Conservation (phyloP, 169 alveolate genomes). For the Babesia divergens region DNA sequence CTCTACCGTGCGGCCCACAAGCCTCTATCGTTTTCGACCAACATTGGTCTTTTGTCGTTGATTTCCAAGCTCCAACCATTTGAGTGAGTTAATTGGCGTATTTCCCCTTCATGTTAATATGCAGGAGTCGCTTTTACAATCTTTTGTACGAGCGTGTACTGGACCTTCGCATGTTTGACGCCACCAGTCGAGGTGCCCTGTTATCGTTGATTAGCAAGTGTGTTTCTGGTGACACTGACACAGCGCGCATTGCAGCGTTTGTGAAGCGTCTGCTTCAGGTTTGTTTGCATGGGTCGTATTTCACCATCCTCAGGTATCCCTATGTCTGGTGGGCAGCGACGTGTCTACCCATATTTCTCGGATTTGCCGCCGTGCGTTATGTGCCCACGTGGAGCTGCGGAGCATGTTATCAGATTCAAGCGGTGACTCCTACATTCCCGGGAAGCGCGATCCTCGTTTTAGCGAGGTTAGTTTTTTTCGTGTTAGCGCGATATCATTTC, state of each 20-base stretch:
- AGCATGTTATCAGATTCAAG: background rate
- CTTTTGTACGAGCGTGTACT: slow-evolving; percentile 32
- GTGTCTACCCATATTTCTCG: slow-evolving; percentile 13
- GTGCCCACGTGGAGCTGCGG: background rate
- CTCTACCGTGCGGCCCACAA: slow-evolving; percentile 36
- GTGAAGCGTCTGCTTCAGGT: slow-evolving; percentile 49
- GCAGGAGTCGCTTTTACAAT: slow-evolving; percentile 15
- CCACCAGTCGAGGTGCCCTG: slow-evolving; percentile 9
- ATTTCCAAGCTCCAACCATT: slow-evolving; percentile 17
- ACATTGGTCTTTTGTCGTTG: slow-evolving; percentile 24
- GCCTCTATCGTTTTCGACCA: slow-evolving; percentile 37
- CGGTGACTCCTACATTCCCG: background rate
- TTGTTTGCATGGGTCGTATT: background rate
- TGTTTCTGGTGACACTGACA: background rate
- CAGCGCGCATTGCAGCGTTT: slow-evolving; percentile 13
- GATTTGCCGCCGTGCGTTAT: slow-evolving; percentile 25
- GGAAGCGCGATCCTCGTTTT: background rate
- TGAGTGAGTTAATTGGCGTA: slow-evolving; percentile 12
- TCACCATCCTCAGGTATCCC: background rate
- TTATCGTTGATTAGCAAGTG: slow-evolving; percentile 11
- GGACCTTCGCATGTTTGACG: slow-evolving; percentile 44
- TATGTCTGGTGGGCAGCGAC: background rate
- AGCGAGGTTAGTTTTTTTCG: background rate
- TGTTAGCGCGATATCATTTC: background rate
- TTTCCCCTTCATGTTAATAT: background rate